Evolutionary conservation across 2,329 filamentous ascomycete species (phyloP).

Genomic region (Pestalotiopsis sp.): DNA sequence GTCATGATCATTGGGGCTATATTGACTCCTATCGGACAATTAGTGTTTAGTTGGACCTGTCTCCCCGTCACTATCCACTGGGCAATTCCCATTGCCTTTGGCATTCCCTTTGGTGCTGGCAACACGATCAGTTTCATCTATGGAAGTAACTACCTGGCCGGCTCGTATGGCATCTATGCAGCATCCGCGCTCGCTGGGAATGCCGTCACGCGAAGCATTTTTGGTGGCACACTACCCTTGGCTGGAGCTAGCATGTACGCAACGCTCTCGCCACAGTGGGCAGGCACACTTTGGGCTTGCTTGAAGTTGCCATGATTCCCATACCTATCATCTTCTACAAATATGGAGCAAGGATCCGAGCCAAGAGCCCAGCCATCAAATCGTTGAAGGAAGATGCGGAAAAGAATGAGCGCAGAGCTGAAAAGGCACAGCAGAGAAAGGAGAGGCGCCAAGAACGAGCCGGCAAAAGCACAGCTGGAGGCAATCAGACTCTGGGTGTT

Average conservation of each 20-base stretch:
- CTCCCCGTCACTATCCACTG: constrained; percentile 77
- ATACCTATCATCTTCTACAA: constrained; percentile 80
- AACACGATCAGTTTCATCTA: constrained; percentile 84
- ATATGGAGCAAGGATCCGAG: constrained; percentile 57
- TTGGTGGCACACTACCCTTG: constrained; percentile 79
- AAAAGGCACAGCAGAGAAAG: constrained; percentile 29
- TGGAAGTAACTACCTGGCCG: constrained; percentile 76
- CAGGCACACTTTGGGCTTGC: constrained; percentile 74
- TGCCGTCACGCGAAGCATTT: constrained; percentile 69
- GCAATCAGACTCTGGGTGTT: constrained; percentile 8
- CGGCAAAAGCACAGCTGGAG: neutral
- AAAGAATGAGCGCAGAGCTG: constrained; percentile 36
- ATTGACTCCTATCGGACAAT: constrained; percentile 74
- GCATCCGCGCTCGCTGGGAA: constrained; percentile 82
- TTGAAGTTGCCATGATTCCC: constrained; percentile 75
- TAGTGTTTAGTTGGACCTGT: constrained; percentile 89
- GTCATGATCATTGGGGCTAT: constrained; percentile 79
- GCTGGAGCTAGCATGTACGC: constrained; percentile 74
- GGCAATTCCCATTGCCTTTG: constrained; percentile 78
- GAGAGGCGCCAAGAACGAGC: constrained; percentile 15
- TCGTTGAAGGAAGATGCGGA: constrained; percentile 49
- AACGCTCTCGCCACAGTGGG: constrained; percentile 74
- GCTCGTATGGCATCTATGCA: constrained; percentile 79
- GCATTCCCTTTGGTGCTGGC: constrained; percentile 77
- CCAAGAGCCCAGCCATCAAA: constrained; percentile 51